These are phyloP conservation scores for Dothideomycetes sp. DNA, from an alignment of 2,329 filamentous ascomycete species.

Conservation along the genomic window DNA sequence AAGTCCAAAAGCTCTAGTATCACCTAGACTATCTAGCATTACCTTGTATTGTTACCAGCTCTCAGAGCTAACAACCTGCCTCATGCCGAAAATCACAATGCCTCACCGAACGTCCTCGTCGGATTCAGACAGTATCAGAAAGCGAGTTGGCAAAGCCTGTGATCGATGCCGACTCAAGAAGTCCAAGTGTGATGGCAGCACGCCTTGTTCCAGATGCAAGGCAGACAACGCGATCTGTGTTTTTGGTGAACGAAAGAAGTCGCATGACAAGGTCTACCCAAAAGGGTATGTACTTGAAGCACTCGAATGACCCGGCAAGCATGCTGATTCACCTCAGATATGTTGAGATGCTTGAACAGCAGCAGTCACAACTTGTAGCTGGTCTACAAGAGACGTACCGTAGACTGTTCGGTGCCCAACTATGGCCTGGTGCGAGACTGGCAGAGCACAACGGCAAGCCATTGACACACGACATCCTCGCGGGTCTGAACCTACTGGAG, in stretches of 20 bases:
- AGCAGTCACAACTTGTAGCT: conserved; percentile 50
- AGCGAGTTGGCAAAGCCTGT: conserved; percentile 56
- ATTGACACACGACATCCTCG: conserved; percentile 53
- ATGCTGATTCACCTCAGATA: conserved; percentile 33
- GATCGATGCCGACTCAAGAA: conserved; percentile 56
- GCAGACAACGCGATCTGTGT: conserved; percentile 55
- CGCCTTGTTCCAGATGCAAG: conserved; percentile 50
- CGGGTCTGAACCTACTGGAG: conserved; percentile 46
- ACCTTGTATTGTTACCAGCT: too few species aligned
- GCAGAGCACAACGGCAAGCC: conserved; percentile 45
- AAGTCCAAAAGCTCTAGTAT: too few species aligned
- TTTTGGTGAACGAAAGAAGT: conserved; percentile 55
- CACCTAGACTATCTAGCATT: too few species aligned
- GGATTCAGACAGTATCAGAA: conserved; percentile 33
- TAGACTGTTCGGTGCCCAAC: conserved; percentile 38
- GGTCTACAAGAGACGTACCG: conserved; percentile 51
- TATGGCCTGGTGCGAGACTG: conserved; percentile 45
- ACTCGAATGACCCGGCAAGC: not conserved
- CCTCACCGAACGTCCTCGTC: conserved; percentile 6
- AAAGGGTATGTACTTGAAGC: conserved; percentile 39
- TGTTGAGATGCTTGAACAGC: conserved; percentile 57
- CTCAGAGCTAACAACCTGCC: too few species aligned
- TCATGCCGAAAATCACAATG: not conserved
- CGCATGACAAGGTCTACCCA: conserved; percentile 57
- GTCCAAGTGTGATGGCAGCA: conserved; percentile 55